Conservation (phyloP, 495 filamentous ascomycete genomes). For the Coniosporium apollinis region DNA sequence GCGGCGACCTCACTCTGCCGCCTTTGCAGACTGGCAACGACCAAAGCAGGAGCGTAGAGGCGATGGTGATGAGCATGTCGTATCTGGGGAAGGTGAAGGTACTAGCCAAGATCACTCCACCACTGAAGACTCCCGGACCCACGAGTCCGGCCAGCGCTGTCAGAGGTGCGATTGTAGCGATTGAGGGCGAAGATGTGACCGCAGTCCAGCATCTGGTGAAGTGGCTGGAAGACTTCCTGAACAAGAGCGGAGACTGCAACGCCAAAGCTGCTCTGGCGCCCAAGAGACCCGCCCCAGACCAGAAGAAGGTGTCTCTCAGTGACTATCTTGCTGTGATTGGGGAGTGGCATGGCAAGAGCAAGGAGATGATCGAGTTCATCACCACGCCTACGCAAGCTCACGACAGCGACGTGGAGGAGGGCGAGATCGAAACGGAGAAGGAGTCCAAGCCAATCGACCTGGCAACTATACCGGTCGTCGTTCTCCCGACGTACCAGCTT, state of each 20-base stretch:
- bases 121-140: slow-evolving; percentile 32
- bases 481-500: slow-evolving; percentile 63
- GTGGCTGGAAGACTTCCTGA: slow-evolving; percentile 44
- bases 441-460: slow-evolving; percentile 2
- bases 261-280: slow-evolving; percentile 34
- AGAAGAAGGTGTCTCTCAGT: slow-evolving; percentile 21
- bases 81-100: slow-evolving; percentile 53
- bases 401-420: slow-evolving; percentile 1
- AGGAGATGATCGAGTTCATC: slow-evolving; percentile 48
- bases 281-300: slow-evolving; percentile 24
- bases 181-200: slow-evolving; percentile 53
- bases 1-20: slow-evolving; percentile 17
- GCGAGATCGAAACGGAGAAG: neutral
- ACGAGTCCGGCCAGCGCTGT: slow-evolving; percentile 24
- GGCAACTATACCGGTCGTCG: slow-evolving; percentile 13
- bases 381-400: slow-evolving; percentile 19
- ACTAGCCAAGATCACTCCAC: slow-evolving; percentile 49
- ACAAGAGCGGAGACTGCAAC: slow-evolving; percentile 38
- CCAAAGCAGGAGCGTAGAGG: slow-evolving; percentile 34
- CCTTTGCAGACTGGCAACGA: slow-evolving; percentile 10
- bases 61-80: slow-evolving; percentile 59
- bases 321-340: slow-evolving; percentile 55
- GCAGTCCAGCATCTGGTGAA: slow-evolving; percentile 37
- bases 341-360: slow-evolving; percentile 53
- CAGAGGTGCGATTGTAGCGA: slow-evolving; percentile 62